Evolutionary conservation across 805 yeast genomes (phyloP), one percentile per base, ranked within the genome.

Genomic region (Candida alai): DNA sequence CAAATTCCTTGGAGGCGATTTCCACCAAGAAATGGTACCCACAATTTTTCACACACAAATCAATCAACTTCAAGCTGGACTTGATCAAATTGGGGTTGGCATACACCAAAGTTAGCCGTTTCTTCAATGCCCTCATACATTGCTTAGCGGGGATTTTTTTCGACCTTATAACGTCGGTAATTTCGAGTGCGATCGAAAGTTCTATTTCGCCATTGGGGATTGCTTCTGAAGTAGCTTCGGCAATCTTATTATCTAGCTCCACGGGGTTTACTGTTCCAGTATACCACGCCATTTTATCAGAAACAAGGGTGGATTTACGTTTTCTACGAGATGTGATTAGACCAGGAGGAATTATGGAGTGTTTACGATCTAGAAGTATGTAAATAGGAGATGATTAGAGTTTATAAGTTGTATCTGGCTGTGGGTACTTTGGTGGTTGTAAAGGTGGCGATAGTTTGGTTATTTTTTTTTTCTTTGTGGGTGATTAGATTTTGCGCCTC

Each of bases 121-220:
- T 80, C 65, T 87, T 87, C 41, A 90, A 61, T n/a, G 80, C 65
- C 44, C 94, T 65, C 89, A 90, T 84, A 19, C 94, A 86, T 36
- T 82, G 90, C 47, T 77, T 82, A 2, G 96, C 76, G 1, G 80
- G 70, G 7, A 87, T 77, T 39, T 80, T 77, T 50, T 87, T 87
- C 29, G 90, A 78, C 45, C 97, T 74, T 24, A 93, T 85, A 26
- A 79, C 53, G 56, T 93, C 98, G 32, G 95, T 83, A 35, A 90
- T 74, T 52, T 93, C 97, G 39, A 93, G 66, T 10, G 90, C 88
- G 16, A 52, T 47, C 2, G 71, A 70, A 39, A 83, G 62, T 49
- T 89, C 96, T 29, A 84, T 70, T 50, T 89, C 96, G 2, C 97
- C 97, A 51, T 82, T 78, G 4, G 97, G 97, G 29, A 89, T 82